Evolutionary conservation across 177 flowering plant genomes (phyloP), one percentile per base, ranked within the genome.

Genomic region (Tripterygium wilfordii): DNA sequence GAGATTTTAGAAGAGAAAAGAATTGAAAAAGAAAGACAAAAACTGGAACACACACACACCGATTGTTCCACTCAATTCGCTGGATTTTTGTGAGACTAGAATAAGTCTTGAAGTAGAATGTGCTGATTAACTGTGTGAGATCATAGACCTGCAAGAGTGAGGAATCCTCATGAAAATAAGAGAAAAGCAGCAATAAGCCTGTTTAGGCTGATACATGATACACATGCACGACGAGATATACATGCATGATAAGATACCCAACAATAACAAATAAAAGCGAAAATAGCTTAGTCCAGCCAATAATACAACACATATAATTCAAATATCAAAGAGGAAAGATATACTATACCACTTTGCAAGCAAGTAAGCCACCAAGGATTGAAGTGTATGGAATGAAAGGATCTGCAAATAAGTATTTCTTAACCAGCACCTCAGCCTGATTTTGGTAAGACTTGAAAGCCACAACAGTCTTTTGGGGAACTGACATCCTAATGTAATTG

Each of bases 61-160:
- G 77, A 30, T 83, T 91, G 58, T 77, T 83, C 98, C 98, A 91
- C 58, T 91, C 98, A 41, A 73, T 53, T 22, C 77, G 75, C 55
- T 91, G 88, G 25, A 74, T 59, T 69, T 77, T 85, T 8, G 78
- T 79, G 49, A 91, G 95, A 25, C 77, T 68, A 41, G 56, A 35
- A 55, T 85, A 88, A 38, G 65, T 71, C 68, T 78, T 82, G 57
- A 76, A 71, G 67, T 91, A 73, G 36, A 58, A 67, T 13, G 70
- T 60, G 61, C 95, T 82, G 45, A 85, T 42, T 59, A 83, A 42
- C 57, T 76, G 80, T 15, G 78, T 67, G 46, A 85, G 57, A 69
- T 91, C 91, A 65, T 82, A 82, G 31, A 63, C 67, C 98, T 91
- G 70, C 13, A 13, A 10, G 12, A 16, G 14, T 35, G 5, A 5